Evolutionary conservation across 805 yeast species (phyloP), one percentile per base, ranked within the genome.

Genomic region (Scheffersomyces spartinae): DNA sequence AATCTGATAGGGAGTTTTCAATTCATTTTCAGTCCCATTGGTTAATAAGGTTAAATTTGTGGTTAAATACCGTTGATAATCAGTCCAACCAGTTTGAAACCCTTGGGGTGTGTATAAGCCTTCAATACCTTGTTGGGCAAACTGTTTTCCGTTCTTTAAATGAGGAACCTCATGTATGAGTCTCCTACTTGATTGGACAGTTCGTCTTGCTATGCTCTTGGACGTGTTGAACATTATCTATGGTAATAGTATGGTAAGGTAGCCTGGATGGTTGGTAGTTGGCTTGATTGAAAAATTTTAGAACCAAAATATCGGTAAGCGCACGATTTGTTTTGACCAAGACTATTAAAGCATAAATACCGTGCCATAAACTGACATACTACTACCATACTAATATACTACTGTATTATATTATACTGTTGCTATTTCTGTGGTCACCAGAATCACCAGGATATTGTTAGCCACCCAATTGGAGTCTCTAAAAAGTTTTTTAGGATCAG

Each of bases 11-110:
- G 95, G 88, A 11, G 67, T 56, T 46, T 80, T 71, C 6, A 79
- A 67, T 50, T 84, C 95, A 47, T 74, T 67, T 28, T 73, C 77
- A 1, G 94, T 81, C 9, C 94, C 95, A 25, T 67, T 68, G 2
- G 94, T 80, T 25, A 70, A 55, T 36, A 69, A 53, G 12, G 77
- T 64, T 36, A 81, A 55, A 28, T 72, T 70, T 38, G 74, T 63
- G 29, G 80, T 66, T 28, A 74, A 52, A 33, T 57, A 71, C 27
- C 58, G 61, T 55, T 88, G 98, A 50, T 83, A 76, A 29, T 85
- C 79, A 4, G 55, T 55, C 96, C 96, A 88, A 3, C 85, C 80
- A 3, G 66, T 52, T 30, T 74, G 55, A 54, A 75, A 82, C 17
- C 84, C 94, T 28, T 63, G 47, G 2, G 74, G 43, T 5, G 79